phyloP scores from a whole-genome alignment of 139 green algal genomes.

The Coccomyxa sp. region DNA sequence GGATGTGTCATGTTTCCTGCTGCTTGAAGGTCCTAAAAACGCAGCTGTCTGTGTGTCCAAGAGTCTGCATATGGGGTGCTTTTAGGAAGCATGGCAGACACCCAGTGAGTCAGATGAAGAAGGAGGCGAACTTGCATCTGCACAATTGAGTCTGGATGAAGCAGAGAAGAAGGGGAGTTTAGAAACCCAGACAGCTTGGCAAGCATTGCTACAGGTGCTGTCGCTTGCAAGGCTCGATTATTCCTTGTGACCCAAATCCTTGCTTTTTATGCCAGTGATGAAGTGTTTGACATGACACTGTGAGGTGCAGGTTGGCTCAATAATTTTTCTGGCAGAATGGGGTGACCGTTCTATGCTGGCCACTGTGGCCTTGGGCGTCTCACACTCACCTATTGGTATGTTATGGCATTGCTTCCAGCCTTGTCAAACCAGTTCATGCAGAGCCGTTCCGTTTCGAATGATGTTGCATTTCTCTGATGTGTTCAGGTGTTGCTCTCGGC shows the following conservation, averaged over 20 bases:
- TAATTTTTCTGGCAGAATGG: conserved; percentile 96
- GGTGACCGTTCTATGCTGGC: conserved; percentile 94
- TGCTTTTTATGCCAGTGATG: background rate
- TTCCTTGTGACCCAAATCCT: background rate
- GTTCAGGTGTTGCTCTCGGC: conserved; percentile 71
- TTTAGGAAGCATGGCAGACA: conserved; percentile 22
- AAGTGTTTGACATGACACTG: background rate
- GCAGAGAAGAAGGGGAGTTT: conserved; percentile 33
- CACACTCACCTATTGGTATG: conserved; percentile 75
- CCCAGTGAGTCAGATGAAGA: conserved; percentile 3
- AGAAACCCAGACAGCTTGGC: conserved; percentile 3
- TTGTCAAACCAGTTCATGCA: background rate
- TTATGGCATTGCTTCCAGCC: background rate
- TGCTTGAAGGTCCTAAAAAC: no score
- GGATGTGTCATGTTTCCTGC: no score
- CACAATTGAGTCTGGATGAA: conserved; percentile 54
- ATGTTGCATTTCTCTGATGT: background rate
- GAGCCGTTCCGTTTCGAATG: no score
- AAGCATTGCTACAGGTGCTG: conserved; percentile 12
- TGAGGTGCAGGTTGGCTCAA: conserved; percentile 53
- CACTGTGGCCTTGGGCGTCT: conserved; percentile 89
- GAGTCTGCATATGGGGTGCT: no score
- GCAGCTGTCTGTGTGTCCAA: no score
- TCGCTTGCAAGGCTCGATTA: background rate
- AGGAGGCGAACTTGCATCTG: conserved; percentile 63